phyloP scores from a whole-genome alignment of 805 yeast species.

The Diddensiella santjacobensis region DNA sequence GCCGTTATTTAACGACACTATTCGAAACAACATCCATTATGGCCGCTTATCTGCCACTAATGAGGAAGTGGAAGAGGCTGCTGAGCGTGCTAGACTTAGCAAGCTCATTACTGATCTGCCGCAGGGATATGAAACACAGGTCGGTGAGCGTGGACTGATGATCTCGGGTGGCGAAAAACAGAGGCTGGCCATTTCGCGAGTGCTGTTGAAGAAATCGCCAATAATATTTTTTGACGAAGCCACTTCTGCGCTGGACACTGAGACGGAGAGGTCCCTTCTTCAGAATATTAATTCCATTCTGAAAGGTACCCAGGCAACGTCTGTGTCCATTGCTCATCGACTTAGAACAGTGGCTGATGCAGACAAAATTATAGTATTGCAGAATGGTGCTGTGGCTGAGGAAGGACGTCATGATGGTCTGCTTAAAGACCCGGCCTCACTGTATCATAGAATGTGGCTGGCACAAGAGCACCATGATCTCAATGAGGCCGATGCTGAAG shows the following conservation, averaged over 20 bases:
- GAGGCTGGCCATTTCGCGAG: slow-evolving; percentile 86
- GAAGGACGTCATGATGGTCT: slow-evolving; percentile 79
- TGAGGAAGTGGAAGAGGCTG: slow-evolving; percentile 62
- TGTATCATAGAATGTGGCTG: slow-evolving; percentile 82
- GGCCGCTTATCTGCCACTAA: slow-evolving; percentile 74
- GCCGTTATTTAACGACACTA: slow-evolving; percentile 88
- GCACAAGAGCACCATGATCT: slow-evolving; percentile 76
- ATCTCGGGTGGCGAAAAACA: slow-evolving; percentile 99
- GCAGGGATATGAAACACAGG: slow-evolving; percentile 77
- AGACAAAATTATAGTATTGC: slow-evolving; percentile 85
- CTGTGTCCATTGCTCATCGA: slow-evolving; percentile 90
- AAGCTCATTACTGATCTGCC: slow-evolving; percentile 67
- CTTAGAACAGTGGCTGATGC: slow-evolving; percentile 89
- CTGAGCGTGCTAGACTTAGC: slow-evolving; percentile 66
- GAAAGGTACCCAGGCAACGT: slow-evolving; percentile 57
- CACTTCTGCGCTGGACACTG: slow-evolving; percentile 91
- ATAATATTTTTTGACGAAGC: slow-evolving; percentile 97
- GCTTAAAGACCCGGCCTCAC: slow-evolving; percentile 49
- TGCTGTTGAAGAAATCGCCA: slow-evolving; percentile 79
- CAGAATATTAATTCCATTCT: slow-evolving; percentile 70
- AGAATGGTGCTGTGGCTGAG: slow-evolving; percentile 75
- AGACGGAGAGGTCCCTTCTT: slow-evolving; percentile 83
- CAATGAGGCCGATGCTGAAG: slow-evolving; percentile 6
- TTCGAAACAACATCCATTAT: slow-evolving; percentile 80
- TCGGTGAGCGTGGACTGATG: slow-evolving; percentile 97